phyloP scores from a whole-genome alignment of 768 basidiomycete genomes.

The Jaapia argillacea region DNA sequence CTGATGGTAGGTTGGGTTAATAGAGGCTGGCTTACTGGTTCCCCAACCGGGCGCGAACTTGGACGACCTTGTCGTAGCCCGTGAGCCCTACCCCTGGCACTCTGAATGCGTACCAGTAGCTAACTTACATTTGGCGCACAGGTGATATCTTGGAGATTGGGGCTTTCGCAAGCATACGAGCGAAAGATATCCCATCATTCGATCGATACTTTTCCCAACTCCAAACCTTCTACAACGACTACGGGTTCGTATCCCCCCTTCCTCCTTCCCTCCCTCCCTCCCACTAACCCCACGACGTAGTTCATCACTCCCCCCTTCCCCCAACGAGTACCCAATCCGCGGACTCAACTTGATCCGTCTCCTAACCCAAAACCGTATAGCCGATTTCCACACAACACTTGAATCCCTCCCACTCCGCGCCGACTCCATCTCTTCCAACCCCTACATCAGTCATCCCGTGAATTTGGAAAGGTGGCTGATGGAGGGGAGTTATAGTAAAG shows the following conservation, averaged over 20 bases:
- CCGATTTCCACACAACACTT: slow-evolving; percentile 94
- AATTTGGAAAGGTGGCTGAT: slow-evolving; percentile 96
- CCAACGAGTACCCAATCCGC: slow-evolving; percentile 79
- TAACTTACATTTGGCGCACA: slow-evolving; percentile 22
- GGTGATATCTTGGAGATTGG: slow-evolving; percentile 96
- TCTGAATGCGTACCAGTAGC: neutral
- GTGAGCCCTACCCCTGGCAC: slow-evolving; percentile 29
- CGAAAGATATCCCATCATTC: slow-evolving; percentile 84
- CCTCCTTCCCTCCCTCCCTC: neutral
- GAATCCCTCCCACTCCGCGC: slow-evolving; percentile 76
- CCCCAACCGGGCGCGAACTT: slow-evolving; percentile 56
- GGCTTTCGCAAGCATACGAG: slow-evolving; percentile 86
- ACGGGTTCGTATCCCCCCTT: slow-evolving; percentile 35
- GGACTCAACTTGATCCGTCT: slow-evolving; percentile 93
- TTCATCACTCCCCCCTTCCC: slow-evolving; percentile 68
- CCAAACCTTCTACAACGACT: slow-evolving; percentile 83
- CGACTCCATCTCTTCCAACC: slow-evolving; percentile 56
- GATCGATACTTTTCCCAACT: slow-evolving; percentile 93
- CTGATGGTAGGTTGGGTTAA: slow-evolving; percentile 53
- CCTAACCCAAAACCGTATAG: slow-evolving; percentile 91
- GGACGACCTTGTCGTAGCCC: slow-evolving; percentile 63
- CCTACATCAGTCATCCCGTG: slow-evolving; percentile 75
- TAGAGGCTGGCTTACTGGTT: slow-evolving; percentile 65
- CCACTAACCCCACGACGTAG: slow-evolving; percentile 22
- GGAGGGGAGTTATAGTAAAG: slow-evolving; percentile 98